phyloP scores from a whole-genome alignment of 1,139 yeast species.

The Magnusiomyces tetraspermus region DNA sequence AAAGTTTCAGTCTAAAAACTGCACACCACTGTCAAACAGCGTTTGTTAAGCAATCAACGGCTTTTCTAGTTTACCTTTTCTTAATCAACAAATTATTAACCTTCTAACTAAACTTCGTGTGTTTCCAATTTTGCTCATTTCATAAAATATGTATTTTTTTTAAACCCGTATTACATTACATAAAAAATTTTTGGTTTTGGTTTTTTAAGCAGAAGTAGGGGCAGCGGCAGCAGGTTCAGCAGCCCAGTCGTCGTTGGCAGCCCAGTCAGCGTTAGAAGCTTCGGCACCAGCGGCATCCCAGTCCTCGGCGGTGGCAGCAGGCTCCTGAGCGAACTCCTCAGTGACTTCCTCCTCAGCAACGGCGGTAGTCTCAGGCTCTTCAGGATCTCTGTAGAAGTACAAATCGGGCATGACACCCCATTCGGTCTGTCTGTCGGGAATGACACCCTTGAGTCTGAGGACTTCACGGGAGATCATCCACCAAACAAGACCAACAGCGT shows the following conservation, averaged over 20 bases:
- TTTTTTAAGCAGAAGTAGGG: conserved; percentile 40
- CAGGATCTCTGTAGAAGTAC: conserved; percentile 99
- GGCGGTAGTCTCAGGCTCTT: conserved; percentile 84
- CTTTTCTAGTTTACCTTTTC: too few relatives aligned
- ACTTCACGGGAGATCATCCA: conserved; percentile 99
- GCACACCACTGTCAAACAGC: too few relatives aligned
- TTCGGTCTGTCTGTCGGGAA: conserved; percentile 92
- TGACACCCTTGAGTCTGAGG: conserved; percentile 96
- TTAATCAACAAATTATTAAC: too few relatives aligned
- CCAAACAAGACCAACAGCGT: conserved; percentile 99
- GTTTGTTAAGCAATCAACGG: too few relatives aligned
- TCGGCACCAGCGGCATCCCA: conserved; percentile 61
- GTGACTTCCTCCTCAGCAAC: conserved; percentile 48
- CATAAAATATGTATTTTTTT: conserved; percentile 8
- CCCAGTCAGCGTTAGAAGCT: conserved; percentile 37
- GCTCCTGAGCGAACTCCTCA: conserved; percentile 55
- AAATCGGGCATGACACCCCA: conserved; percentile 99
- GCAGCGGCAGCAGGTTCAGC: conserved; percentile 43
- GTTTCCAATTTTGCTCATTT: neutral
- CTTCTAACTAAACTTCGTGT: too few relatives aligned
- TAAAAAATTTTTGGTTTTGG: conserved; percentile 25
- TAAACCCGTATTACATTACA: conserved; percentile 9
- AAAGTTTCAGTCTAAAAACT: too few relatives aligned
- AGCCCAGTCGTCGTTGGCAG: conserved; percentile 57
- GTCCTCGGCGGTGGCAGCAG: conserved; percentile 58